Base-by-base conservation (phyloP, 495 filamentous ascomycete species). In the Aspergillus leporis region DNA sequence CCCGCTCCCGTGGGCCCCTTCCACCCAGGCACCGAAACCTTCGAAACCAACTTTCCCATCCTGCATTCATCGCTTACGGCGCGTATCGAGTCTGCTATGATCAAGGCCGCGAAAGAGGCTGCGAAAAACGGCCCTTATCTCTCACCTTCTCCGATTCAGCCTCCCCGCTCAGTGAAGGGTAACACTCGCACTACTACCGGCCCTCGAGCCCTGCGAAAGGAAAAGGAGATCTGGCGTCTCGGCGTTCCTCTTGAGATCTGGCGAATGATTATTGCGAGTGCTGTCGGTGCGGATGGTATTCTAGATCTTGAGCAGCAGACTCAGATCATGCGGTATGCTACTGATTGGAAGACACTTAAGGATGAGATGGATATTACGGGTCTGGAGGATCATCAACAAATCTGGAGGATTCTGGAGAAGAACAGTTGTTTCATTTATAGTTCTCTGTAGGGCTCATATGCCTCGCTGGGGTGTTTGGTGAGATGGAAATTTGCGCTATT, bases 371-470 rank as follows among this genome's bases (percentile, higher is more conserved):
- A 47, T 2, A 68, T 70, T 40, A 63, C 62, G 36, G 71, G 71
- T 0, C 63, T 58, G 2, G 58, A 66, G 19, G 50, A 61, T n/a
- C 55, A 71, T 45, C 66, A 74, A 59, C 68, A 71, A 40, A 63
- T 74, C n/a, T 74, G 71, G 71, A 74, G 69, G 32, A 61, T 70
- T 23, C 55, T 74, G 19, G 66, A 74, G 16, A 66, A 59, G 19
- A 63, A 71, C 9, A 50, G 62, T 6, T 74, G 71, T 45, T 71
- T 74, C 47, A 63, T 62, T 16, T 74, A 74, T 58, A 64, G 55
- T 22, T 50, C 61, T 23, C 25, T 61, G 23, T 56, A 13, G 28
- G 53, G 22, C 34, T 58, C 32, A 31, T 41, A 5, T 16, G 46
- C 31, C 25, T 3, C 3, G 6, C 2, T 32, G 40, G 46, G 28